Percentiles rank a stretch among this genome's conserved stretches.
Evolutionary conservation across 352 stramenopile species (phyloP).

Genomic region (Globisporangium cylindrosporum): DNA sequence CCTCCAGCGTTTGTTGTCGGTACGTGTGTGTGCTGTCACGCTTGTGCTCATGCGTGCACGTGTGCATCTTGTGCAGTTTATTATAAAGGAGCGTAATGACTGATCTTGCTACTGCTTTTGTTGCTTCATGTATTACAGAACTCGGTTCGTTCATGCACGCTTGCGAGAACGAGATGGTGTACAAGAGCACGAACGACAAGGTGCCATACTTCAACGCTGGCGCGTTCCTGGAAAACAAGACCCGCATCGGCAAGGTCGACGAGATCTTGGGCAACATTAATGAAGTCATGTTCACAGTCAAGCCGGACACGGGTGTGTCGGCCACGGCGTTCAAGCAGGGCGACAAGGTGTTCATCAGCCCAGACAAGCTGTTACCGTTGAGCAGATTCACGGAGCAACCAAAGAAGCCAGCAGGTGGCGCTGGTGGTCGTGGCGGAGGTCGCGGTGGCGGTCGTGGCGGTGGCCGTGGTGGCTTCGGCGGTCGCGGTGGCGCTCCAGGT

Average conservation of each 20-base stretch:
- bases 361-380: slow-evolving; percentile 96
- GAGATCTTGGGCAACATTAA: slow-evolving; percentile 98
- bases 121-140: slow-evolving; percentile 56
- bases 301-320: slow-evolving; percentile 93
- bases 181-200: slow-evolving; percentile 94
- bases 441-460: slow-evolving; percentile 39
- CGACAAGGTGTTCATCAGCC: slow-evolving; percentile 97
- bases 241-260: slow-evolving; percentile 98
- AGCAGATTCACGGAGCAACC: slow-evolving; percentile 94
- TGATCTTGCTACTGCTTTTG: not conserved
- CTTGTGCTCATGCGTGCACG: not conserved
- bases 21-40: slow-evolving; percentile 22
- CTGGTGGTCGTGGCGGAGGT: slow-evolving; percentile 35
- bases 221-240: slow-evolving; percentile 99
- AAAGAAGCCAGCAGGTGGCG: slow-evolving; percentile 51
- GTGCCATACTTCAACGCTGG: slow-evolving; percentile 99
- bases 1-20: slow-evolving; percentile 70
- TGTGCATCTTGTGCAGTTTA: not conserved
- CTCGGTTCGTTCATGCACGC: slow-evolving; percentile 95
- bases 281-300: slow-evolving; percentile 96
- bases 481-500: slow-evolving; percentile 34
- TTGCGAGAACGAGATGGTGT: slow-evolving; percentile 98
- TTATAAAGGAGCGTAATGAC: not conserved
- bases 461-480: slow-evolving; percentile 30
- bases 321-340: slow-evolving; percentile 95